Evolutionary conservation across 495 filamentous ascomycete genomes (phyloP).

Genomic region (Daldinia bambusicola): DNA sequence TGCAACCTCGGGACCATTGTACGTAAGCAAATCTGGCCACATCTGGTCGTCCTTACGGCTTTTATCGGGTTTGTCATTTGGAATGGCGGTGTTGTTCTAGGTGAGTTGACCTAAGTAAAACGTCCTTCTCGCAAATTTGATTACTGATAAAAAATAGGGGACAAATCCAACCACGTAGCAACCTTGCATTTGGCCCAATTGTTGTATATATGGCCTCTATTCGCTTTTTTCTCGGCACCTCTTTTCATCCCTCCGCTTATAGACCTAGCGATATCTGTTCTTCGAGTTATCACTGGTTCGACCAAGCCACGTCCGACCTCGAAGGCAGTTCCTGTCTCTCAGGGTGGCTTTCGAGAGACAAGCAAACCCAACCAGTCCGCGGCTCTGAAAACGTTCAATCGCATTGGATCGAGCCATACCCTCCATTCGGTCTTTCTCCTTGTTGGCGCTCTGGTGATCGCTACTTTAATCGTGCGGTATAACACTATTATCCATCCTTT

Average conservation of each 20-base stretch:
- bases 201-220: constrained; percentile 93
- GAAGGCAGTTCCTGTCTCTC: background rate
- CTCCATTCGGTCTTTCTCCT: constrained; percentile 33
- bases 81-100: constrained; percentile 93
- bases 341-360: background rate
- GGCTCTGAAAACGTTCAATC: constrained; percentile 19
- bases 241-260: constrained; percentile 64
- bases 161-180: constrained; percentile 92
- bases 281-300: background rate
- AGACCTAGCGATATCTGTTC: background rate
- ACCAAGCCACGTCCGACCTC: background rate
- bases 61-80: constrained; percentile 82
- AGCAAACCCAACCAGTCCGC: constrained; percentile 26
- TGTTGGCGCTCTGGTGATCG: constrained; percentile 52
- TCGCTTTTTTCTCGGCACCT: constrained; percentile 88
- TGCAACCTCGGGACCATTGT: constrained; percentile 62
- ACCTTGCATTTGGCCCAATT: constrained; percentile 91
- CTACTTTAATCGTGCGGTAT: constrained; percentile 70
- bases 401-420: constrained; percentile 39
- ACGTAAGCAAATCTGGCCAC: constrained; percentile 66
- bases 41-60: constrained; percentile 70
- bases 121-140: constrained; percentile 22
- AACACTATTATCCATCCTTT: constrained; percentile 98
- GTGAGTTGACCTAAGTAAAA: constrained; percentile 52
- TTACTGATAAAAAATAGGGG: constrained; percentile 62